Evolutionary conservation across 1,284 basidiomycete genomes (phyloP).

Genomic region (Cryptococcus sp.): DNA sequence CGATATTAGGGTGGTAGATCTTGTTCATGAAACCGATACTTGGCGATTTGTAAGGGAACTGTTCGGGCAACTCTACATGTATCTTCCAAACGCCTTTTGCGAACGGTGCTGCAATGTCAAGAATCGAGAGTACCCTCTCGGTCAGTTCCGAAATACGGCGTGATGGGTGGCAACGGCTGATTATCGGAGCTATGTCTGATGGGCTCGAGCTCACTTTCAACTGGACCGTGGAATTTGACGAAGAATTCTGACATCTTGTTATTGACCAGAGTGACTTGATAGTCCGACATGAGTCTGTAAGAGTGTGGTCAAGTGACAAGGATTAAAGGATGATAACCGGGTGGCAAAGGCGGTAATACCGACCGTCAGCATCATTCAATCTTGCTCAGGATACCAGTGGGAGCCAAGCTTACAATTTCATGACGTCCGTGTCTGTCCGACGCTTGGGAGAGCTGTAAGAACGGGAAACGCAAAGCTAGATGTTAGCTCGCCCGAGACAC

Average conservation of each 20-base stretch:
- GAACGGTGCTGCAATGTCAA: slow-evolving; percentile 74
- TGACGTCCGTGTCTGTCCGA: slow-evolving; percentile 97
- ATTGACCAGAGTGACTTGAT: slow-evolving; percentile 94
- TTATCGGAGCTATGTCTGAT: background rate
- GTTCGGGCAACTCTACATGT: slow-evolving; percentile 97
- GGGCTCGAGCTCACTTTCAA: slow-evolving; percentile 73
- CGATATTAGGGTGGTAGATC: slow-evolving; percentile 99
- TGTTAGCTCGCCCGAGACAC: background rate
- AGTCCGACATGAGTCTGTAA: slow-evolving; percentile 88
- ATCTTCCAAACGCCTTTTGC: slow-evolving; percentile 98
- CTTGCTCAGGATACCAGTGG: background rate
- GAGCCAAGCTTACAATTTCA: slow-evolving; percentile 79
- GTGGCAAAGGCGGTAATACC: slow-evolving; percentile 12
- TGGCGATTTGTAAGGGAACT: slow-evolving; percentile 98
- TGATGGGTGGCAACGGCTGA: slow-evolving; percentile 7
- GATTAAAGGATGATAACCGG: slow-evolving; percentile 1
- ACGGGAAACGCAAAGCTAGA: background rate
- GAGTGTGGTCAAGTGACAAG: slow-evolving; percentile 8
- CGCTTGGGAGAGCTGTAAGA: slow-evolving; percentile 75
- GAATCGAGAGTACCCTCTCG: background rate
- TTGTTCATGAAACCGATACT: slow-evolving; percentile 99
- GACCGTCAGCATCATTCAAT: slow-evolving; percentile 7
- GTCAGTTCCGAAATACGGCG: slow-evolving; percentile 4
- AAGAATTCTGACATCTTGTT: slow-evolving; percentile 99
- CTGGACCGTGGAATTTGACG: slow-evolving; percentile 90